Conservation (phyloP, 208 protist species). For the Wallacemonas sp. region DNA sequence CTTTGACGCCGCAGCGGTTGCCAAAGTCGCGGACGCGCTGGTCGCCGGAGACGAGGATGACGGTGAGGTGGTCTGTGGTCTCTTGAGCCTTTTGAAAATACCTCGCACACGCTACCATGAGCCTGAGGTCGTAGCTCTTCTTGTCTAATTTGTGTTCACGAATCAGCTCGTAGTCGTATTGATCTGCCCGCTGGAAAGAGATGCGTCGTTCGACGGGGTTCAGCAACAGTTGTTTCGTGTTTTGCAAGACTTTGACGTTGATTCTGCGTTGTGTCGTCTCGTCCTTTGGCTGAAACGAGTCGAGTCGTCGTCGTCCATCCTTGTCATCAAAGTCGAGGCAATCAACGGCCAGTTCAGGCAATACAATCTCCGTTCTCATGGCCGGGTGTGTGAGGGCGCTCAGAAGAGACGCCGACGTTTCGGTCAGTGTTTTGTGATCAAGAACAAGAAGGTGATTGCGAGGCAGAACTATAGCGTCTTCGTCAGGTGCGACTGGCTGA, state of each 20-base stretch:
- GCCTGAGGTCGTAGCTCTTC: slow-evolving; percentile 16
- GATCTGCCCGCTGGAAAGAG: slow-evolving; percentile 20
- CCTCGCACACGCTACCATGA: slow-evolving; percentile 20
- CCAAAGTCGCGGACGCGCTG: background rate
- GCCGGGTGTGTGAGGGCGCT: slow-evolving; percentile 15
- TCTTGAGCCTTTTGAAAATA: slow-evolving; percentile 12
- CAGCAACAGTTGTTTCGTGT: slow-evolving; percentile 11
- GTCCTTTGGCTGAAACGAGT: background rate
- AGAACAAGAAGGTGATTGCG: slow-evolving; percentile 14
- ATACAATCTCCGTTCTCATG: slow-evolving; percentile 6
- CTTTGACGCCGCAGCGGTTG: background rate
- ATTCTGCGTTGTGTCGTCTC: background rate
- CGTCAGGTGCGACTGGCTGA: background rate
- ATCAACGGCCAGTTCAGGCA: slow-evolving; percentile 24
- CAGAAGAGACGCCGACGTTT: slow-evolving; percentile 11
- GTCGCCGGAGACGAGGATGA: background rate
- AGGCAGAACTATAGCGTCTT: background rate
- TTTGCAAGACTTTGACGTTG: slow-evolving; percentile 5
- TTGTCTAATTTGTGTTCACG: background rate
- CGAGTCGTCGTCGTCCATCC: background rate
- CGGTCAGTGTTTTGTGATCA: slow-evolving; percentile 10
- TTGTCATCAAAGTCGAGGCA: slow-evolving; percentile 23
- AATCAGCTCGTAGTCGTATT: slow-evolving; percentile 22
- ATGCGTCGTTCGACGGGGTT: background rate
- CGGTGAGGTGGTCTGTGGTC: background rate